A percentile compares a stretch with the other conserved stretches of the same genome.
phyloP scores from a whole-genome alignment of 1,284 basidiomycete genomes.

The Heliocybe sulcata region DNA sequence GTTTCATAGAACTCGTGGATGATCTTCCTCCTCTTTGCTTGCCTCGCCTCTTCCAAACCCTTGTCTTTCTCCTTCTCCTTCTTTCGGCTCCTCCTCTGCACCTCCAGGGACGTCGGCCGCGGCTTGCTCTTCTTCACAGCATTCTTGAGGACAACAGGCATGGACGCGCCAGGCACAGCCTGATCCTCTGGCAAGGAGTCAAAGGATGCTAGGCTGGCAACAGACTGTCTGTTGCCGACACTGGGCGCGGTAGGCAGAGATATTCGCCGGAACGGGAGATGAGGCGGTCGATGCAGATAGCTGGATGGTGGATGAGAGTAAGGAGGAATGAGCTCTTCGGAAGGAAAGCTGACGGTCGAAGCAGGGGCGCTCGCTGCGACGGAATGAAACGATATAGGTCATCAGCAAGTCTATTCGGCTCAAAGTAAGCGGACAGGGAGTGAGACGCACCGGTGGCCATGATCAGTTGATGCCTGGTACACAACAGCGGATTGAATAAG shows the following conservation, averaged over 20 bases:
- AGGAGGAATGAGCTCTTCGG: background rate
- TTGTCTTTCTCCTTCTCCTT: constrained; percentile 4
- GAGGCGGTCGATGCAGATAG: constrained; percentile 12
- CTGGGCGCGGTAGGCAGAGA: constrained; percentile 16
- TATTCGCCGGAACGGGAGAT: constrained; percentile 21
- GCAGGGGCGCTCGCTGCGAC: background rate
- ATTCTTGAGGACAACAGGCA: constrained; percentile 3
- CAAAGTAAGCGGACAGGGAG: background rate
- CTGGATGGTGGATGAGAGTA: background rate
- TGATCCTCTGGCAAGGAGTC: constrained; percentile 16
- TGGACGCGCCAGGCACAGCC: background rate
- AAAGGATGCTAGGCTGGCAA: constrained; percentile 16
- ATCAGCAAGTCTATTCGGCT: background rate
- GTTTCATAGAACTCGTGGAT: constrained; percentile 76
- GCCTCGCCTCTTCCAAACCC: constrained; percentile 21
- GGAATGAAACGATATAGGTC: background rate
- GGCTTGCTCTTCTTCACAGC: constrained; percentile 8
- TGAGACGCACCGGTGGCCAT: background rate
- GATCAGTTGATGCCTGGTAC: background rate
- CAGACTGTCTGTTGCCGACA: constrained; percentile 14
- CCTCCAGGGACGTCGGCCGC: constrained; percentile 22
- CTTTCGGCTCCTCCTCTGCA: constrained; percentile 19
- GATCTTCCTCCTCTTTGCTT: constrained; percentile 38
- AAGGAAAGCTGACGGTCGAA: constrained; percentile 1
- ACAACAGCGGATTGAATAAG: background rate